These are phyloP conservation scores for Lentinula edodes DNA, from an alignment of 768 basidiomycete genomes.

Conservation along the genomic window DNA sequence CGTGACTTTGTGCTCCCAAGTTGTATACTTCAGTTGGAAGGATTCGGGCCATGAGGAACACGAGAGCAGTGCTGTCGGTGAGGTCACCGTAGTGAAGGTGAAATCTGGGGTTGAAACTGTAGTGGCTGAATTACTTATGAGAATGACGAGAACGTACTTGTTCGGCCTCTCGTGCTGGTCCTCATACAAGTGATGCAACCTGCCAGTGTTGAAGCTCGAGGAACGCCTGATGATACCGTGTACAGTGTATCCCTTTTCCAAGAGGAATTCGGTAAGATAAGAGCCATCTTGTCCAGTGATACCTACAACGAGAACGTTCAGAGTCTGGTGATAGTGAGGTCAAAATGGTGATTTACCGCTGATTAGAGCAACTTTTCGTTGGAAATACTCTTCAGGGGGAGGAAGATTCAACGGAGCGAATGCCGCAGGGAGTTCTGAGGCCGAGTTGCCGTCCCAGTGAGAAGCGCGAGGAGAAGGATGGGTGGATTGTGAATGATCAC, in stretches of 20 bases:
- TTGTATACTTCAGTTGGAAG: slow-evolving; percentile 97
- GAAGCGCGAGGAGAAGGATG: neutral
- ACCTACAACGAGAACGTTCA: slow-evolving; percentile 39
- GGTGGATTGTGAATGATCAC: neutral
- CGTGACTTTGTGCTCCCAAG: slow-evolving; percentile 95
- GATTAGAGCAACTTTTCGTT: slow-evolving; percentile 91
- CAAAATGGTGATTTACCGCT: slow-evolving; percentile 49
- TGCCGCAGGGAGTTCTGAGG: slow-evolving; percentile 14
- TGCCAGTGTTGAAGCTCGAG: slow-evolving; percentile 96
- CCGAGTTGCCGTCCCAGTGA: slow-evolving; percentile 4
- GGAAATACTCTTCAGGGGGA: slow-evolving; percentile 75
- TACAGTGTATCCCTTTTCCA: slow-evolving; percentile 86
- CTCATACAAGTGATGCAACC: slow-evolving; percentile 88
- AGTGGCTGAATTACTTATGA: neutral
- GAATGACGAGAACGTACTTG: slow-evolving; percentile 30
- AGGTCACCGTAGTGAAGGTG: slow-evolving; percentile 90
- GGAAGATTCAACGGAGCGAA: slow-evolving; percentile 57
- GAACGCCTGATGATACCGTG: slow-evolving; percentile 96
- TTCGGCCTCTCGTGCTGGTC: slow-evolving; percentile 80
- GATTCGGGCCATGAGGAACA: slow-evolving; percentile 92
- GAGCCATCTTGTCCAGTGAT: slow-evolving; percentile 97
- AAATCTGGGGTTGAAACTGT: slow-evolving; percentile 37
- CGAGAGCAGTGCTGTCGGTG: slow-evolving; percentile 94
- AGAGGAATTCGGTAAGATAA: slow-evolving; percentile 81
- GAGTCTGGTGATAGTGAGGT: slow-evolving; percentile 8